These are phyloP conservation scores for Termitomyces sp. DNA, from an alignment of 768 basidiomycete genomes.

Conservation along the genomic window DNA sequence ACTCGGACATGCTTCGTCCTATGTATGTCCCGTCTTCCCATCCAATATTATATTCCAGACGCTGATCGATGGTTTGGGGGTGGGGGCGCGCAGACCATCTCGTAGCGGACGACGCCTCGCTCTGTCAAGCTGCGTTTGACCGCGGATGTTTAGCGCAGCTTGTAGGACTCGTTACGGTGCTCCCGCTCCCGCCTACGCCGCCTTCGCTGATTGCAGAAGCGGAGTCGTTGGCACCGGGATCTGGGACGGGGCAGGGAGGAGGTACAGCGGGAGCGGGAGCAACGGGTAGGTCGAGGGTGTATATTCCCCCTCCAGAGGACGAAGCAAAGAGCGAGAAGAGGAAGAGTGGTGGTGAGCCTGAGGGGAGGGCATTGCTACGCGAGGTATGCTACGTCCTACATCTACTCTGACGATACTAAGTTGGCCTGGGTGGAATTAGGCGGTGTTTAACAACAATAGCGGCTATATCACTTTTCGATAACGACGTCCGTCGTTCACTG, in stretches of 20 bases:
- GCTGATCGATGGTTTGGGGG: not conserved
- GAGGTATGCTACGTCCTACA: constrained; percentile 44
- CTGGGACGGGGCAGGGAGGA: not conserved
- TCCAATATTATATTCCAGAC: not conserved
- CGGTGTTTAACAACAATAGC: constrained; percentile 72
- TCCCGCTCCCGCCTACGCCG: constrained; percentile 39
- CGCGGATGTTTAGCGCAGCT: constrained; percentile 62
- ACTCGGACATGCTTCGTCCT: constrained; percentile 65
- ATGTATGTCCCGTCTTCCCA: constrained; percentile 40
- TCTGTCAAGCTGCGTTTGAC: constrained; percentile 71
- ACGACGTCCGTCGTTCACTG: constrained; percentile 67
- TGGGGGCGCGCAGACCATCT: constrained; percentile 48
- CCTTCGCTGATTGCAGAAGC: not conserved
- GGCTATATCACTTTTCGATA: constrained; percentile 67
- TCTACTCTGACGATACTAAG: not conserved
- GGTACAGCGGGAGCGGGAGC: not conserved
- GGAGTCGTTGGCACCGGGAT: not conserved
- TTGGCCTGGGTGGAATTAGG: constrained; percentile 35
- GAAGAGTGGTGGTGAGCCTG: constrained; percentile 50
- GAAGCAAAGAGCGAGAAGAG: constrained; percentile 47
- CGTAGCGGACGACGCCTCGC: constrained; percentile 62
- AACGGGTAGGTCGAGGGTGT: not conserved
- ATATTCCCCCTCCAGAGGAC: constrained; percentile 5
- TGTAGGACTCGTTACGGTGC: constrained; percentile 44
- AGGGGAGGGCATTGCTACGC: constrained; percentile 52